These are phyloP conservation scores for Entomortierella beljakovae DNA, from an alignment of 192 early-diverging fungal genomes.

Conservation along the genomic window DNA sequence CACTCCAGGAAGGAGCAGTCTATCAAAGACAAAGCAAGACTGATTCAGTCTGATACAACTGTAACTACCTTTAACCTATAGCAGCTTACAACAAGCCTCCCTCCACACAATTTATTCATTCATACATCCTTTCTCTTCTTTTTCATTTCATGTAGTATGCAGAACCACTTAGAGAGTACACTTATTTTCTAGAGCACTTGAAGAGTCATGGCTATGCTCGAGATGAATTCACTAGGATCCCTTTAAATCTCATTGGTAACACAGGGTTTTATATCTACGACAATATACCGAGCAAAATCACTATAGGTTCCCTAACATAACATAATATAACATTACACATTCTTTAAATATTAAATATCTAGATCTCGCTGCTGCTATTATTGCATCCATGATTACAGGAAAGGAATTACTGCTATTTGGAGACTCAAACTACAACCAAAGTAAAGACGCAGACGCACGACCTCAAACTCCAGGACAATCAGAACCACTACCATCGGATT, in stretches of 20 bases:
- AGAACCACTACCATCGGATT: too few species aligned
- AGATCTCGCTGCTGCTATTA: conserved; percentile 62
- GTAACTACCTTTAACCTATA: conserved; percentile 6
- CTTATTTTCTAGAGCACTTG: conserved; percentile 41
- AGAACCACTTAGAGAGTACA: conserved; percentile 53
- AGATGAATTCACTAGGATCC: conserved; percentile 56
- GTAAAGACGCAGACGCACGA: neutral
- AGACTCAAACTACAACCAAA: conserved; percentile 1
- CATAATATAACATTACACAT: neutral
- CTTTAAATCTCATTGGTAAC: conserved; percentile 63
- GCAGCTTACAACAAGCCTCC: neutral
- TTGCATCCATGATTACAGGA: conserved; percentile 59
- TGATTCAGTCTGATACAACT: conserved; percentile 31
- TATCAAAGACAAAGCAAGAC: conserved; percentile 35
- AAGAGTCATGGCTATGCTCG: conserved; percentile 55
- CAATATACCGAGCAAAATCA: too few species aligned
- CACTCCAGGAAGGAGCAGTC: conserved; percentile 46
- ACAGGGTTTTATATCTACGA: neutral
- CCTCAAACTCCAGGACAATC: neutral
- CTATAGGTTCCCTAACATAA: neutral
- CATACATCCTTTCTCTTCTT: neutral
- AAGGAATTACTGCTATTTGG: conserved; percentile 46
- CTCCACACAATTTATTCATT: neutral
- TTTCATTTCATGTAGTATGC: conserved; percentile 26
- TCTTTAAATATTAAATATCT: too few species aligned